Evolutionary conservation across 2,329 filamentous ascomycete species (phyloP), one percentile per base, ranked within the genome.

Genomic region (Aureobasidium sp.): DNA sequence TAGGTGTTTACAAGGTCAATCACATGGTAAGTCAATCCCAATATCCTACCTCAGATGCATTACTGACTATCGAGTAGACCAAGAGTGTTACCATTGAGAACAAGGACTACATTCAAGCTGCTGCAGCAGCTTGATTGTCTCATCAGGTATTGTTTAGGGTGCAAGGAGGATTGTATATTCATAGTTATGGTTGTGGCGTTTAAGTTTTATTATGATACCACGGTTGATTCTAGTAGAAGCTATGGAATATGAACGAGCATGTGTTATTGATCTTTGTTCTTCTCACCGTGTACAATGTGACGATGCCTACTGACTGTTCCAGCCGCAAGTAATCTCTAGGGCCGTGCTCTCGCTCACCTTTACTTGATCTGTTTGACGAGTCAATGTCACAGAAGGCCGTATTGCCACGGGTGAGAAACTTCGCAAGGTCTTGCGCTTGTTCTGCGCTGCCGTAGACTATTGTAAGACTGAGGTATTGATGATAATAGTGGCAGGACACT

Each of bases 1-100:
- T 99, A 14, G 95, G 95, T 67, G 94, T 99, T 61, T 99, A 99
- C 81, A 99, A 99, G 81, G 94, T 99, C 73, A 97, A 96, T 76
- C 93, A 99, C 76, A 99, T 97, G 85, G 80, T 82, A 71, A 71
- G 79, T 71, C 5, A 7, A 13, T n/a, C 21, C 30, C 14, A 9
- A 8, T 5, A 9, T 8, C 21, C n/a, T 36, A 5, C 5, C 29
- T 3, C 16, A 36, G 34, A 39, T 29, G 1, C 32, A 39, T 30
- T 61, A 14, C 58, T 61, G n/a, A 61, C 49, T 2, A 30, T 7
- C 30, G 6, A 16, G 16, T 66, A 81, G 78, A 81, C 79, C 25
- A 81, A 80, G 71, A 80, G 78, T 69, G 79, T 81, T 2, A 80
- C 78, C 11, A 75, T 81, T 29, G 79, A 81, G 65, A 81, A 81